Base-by-base conservation (phyloP, 2,329 filamentous ascomycete species). In the Trichoderma citrinoviride region DNA sequence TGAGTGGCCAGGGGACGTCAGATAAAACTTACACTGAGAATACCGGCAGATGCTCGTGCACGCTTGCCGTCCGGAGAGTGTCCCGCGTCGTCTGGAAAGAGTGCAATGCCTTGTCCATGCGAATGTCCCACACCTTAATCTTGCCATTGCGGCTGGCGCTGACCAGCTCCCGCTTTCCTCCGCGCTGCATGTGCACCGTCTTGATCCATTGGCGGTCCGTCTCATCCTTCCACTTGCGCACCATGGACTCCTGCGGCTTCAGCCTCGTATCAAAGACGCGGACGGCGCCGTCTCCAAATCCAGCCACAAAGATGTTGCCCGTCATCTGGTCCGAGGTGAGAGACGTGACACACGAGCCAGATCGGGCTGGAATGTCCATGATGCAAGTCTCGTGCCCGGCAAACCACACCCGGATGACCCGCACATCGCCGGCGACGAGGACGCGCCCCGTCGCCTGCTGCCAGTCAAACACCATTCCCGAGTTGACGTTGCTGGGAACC, bases 241-340 rank as follows among this genome's bases (percentile, higher is more conserved):
- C 90, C 93, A 98, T 97, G 19, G 91, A 90, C 61, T 95, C 92
- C 66, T 92, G 90, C 2, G 93, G 90, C 67, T 89, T 88, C 67
- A 91, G 80, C 14, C 95, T 88, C 69, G 94, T 92, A 76, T 99
- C 95, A 74, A 97, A 99, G 5, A 97, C 93, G 60, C 95, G 87
- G 49, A 99, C 89, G 1, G 93, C 93, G 40, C 95, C 95, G 72
- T 99, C 96, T 19, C 95, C 95, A 72, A 98, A 99, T 3, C 95
- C 95, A 46, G 95, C 95, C 12, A 97, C 91, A 72, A 99, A 97
- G 52, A 97, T 88, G 73, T 97, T 93, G 49, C 95, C 95, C 60
- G 96, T 96, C 77, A 99, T 96, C 82, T 98, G 95, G 77, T 99
- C 95, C 17, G 93, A 97, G 3, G 95, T 98, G 68, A 99, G 80